Evolutionary conservation across 2,329 filamentous ascomycete genomes (phyloP), one percentile per base, ranked within the genome.

Genomic region (Trichophyton rubrum): DNA sequence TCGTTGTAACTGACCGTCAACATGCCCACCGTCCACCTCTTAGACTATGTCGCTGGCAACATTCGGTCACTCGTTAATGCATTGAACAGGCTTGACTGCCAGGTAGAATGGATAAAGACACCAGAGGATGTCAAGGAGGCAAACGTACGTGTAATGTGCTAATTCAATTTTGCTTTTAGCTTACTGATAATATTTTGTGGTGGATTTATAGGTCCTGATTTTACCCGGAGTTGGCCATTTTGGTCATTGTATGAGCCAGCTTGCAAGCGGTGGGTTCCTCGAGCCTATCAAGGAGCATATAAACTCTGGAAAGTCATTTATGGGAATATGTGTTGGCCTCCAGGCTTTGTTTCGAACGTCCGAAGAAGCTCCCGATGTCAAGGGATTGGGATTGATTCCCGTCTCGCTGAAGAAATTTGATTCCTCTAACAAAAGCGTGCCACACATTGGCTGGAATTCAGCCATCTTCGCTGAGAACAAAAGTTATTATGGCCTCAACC

Each of bases 401-500:
- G 83, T 82, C 43, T 78, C 76, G 9, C 81, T 99, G 65, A 80
- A 83, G 70, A 85, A 86, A 63, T 99, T 99, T 76, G 78, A 89
- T 70, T 84, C 89, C 71, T 73, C 75, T 35, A 78, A 82, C 68
- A 97, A 97, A 77, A 86, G 90, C 41, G 95, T 99, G n/a, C 93
- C 93, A 43, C 95, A 99, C 76, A 99, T 99, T 73, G 93, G 93
- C 60, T 99, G 93, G 93, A 99, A 99, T 75, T 90, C 86, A 67
- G 93, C 95, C 51, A 59, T 59, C 35, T 59, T 49, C 27, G 17
- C 27, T 4, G 57, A 59, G 24, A 38, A 59, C 40, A 86, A 85
- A 67, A 74, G 64, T 67, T 82, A 97, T 61, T 96, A 92, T 73
- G 90, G 88, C 61, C 76, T 99, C 59, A 79, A 82, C 30, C 85